Percentiles rank a stretch among this genome's conserved stretches.
Conservation (phyloP, 257 asterid genomes). For the Scutellaria barbata region DNA sequence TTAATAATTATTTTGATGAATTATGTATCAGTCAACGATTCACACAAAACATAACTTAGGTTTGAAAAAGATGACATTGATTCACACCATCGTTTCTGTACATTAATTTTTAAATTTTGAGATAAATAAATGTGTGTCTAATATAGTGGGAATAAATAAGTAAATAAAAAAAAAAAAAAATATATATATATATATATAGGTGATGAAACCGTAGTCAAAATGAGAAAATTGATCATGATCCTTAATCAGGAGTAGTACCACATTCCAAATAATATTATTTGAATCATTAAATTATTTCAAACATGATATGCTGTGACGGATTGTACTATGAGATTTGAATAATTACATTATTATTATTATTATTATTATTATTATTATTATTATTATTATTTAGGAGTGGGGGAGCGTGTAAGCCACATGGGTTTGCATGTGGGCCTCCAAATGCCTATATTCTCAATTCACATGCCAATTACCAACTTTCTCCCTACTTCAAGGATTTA, state of each 20-base stretch:
- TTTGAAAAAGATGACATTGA: no score
- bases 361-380: no score
- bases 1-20: no score
- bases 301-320: constrained; percentile 20
- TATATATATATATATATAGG: background rate
- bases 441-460: constrained; percentile 40
- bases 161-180: no score
- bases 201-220: constrained; percentile 23
- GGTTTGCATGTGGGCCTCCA: constrained; percentile 45
- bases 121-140: background rate
- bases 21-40: no score
- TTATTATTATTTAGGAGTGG: background rate
- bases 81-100: no score
- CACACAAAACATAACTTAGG: no score
- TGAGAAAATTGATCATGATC: constrained; percentile 16
- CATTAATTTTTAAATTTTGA: background rate
- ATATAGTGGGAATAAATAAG: constrained; percentile 5
- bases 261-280: background rate
- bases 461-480: constrained; percentile 33
- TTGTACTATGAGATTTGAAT: constrained; percentile 21
- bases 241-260: constrained; percentile 11
- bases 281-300: constrained; percentile 1
- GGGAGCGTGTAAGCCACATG: constrained; percentile 41
- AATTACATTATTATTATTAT: no score
- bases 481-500: background rate